Evolutionary conservation across 1,139 yeast genomes (phyloP).

Genomic region (Diutina ranongensis): DNA sequence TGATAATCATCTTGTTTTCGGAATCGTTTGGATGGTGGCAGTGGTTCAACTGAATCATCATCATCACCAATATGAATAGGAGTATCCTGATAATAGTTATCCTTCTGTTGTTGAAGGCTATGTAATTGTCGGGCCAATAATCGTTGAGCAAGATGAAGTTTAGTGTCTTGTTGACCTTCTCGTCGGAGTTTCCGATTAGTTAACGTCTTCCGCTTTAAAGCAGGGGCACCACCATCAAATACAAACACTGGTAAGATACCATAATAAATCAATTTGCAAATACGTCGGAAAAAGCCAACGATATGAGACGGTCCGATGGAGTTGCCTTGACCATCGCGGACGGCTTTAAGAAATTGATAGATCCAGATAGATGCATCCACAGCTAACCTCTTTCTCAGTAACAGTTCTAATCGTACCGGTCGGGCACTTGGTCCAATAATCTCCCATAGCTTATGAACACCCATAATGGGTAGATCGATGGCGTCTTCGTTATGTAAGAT

Average conservation of each 20-base stretch:
- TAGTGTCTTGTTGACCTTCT: constrained; percentile 62
- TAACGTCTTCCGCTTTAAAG: constrained; percentile 67
- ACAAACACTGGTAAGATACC: constrained; percentile 92
- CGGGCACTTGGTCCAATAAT: constrained; percentile 82
- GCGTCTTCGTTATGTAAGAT: not conserved
- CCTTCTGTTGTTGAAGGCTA: not conserved
- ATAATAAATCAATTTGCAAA: constrained; percentile 78
- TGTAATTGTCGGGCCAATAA: constrained; percentile 74
- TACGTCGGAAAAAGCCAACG: constrained; percentile 87
- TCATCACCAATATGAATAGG: not conserved
- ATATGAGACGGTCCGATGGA: constrained; percentile 73
- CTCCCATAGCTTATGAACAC: constrained; percentile 94
- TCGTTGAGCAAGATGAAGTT: constrained; percentile 67
- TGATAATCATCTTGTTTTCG: constrained; percentile 68
- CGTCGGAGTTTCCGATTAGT: constrained; percentile 58
- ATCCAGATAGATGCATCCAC: constrained; percentile 99
- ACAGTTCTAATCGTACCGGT: constrained; percentile 81
- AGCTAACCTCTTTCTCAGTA: constrained; percentile 67
- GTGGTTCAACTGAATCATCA: not conserved
- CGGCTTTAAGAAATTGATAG: constrained; percentile 91
- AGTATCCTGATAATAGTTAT: not conserved
- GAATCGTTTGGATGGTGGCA: constrained; percentile 11
- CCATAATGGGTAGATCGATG: constrained; percentile 39
- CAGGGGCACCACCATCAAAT: constrained; percentile 96
- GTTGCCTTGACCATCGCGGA: constrained; percentile 77